These are phyloP conservation scores for Phylloporus scabripes DNA, from an alignment of 768 basidiomycete genomes.

Conservation along the genomic window DNA sequence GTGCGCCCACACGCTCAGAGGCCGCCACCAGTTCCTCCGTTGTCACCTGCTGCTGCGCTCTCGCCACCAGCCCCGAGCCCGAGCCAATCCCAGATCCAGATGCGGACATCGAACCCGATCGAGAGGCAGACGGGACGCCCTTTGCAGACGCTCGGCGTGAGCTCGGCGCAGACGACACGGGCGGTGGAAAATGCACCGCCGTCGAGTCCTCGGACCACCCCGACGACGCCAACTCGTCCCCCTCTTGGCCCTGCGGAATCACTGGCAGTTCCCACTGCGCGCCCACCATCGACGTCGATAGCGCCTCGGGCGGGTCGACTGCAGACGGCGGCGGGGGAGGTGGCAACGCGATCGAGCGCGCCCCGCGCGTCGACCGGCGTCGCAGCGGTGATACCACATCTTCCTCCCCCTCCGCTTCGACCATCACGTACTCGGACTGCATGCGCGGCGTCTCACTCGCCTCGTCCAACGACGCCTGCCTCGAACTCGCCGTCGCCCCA, in stretches of 20 bases:
- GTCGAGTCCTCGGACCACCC: constrained; percentile 62
- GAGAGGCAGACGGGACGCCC: not conserved
- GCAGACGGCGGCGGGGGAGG: constrained; percentile 37
- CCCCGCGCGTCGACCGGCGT: constrained; percentile 28
- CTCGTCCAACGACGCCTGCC: constrained; percentile 36
- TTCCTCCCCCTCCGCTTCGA: constrained; percentile 45
- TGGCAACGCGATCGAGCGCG: constrained; percentile 26
- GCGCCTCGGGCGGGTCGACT: constrained; percentile 29
- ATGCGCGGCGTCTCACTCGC: constrained; percentile 12
- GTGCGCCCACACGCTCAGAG: constrained; percentile 70
- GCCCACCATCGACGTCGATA: constrained; percentile 29
- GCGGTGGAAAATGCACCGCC: constrained; percentile 27
- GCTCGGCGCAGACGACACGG: constrained; percentile 6
- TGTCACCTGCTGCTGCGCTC: constrained; percentile 26
- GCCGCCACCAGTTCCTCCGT: constrained; percentile 65
- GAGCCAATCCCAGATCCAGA: constrained; percentile 7
- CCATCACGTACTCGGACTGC: constrained; percentile 58
- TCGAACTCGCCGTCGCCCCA: constrained; percentile 27
- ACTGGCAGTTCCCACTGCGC: constrained; percentile 63
- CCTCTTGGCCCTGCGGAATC: constrained; percentile 50
- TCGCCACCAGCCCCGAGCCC: not conserved
- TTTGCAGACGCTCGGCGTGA: constrained; percentile 10
- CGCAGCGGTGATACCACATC: constrained; percentile 36
- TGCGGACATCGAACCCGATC: constrained; percentile 3
- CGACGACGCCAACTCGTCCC: constrained; percentile 40